Evolutionary conservation across 805 yeast genomes (phyloP).

Genomic region (Candida rishiriensis): DNA sequence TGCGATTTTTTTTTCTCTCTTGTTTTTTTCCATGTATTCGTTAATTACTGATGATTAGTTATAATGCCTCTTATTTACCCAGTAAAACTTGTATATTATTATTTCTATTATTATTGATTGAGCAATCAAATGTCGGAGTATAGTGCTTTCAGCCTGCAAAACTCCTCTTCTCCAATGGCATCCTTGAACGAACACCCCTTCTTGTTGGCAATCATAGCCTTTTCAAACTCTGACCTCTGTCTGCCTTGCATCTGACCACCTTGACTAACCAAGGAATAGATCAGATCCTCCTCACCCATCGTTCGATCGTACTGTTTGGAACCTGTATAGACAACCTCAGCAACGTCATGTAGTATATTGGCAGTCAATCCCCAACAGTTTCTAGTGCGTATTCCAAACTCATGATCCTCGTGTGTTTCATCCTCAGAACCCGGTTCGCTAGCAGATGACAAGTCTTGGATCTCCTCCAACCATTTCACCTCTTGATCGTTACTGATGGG

Average conservation of each 20-base stretch:
- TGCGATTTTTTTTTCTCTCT: not conserved
- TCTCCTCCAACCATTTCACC: conserved; percentile 57
- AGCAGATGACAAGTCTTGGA: conserved; percentile 57
- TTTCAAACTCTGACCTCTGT: conserved; percentile 50
- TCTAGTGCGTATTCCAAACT: conserved; percentile 45
- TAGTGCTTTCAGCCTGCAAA: conserved; percentile 36
- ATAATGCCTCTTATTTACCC: no score
- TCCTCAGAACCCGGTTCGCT: conserved; percentile 54
- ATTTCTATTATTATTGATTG: not conserved
- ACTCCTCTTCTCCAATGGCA: conserved; percentile 40
- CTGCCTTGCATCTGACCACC: conserved; percentile 47
- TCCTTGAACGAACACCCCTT: conserved; percentile 41
- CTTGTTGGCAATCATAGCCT: conserved; percentile 41
- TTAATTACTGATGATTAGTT: no score
- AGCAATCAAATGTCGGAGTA: conserved; percentile 28
- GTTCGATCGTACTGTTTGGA: conserved; percentile 25
- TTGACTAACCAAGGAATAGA: conserved; percentile 46
- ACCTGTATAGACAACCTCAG: conserved; percentile 48
- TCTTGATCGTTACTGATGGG: conserved; percentile 52
- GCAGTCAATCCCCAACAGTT: conserved; percentile 86
- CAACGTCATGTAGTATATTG: conserved; percentile 68
- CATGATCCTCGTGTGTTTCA: conserved; percentile 31
- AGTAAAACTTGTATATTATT: no score
- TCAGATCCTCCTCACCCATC: conserved; percentile 64
- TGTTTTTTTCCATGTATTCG: not conserved